phyloP scores from a whole-genome alignment of 768 basidiomycete genomes.

The Naganishia kalamii region DNA sequence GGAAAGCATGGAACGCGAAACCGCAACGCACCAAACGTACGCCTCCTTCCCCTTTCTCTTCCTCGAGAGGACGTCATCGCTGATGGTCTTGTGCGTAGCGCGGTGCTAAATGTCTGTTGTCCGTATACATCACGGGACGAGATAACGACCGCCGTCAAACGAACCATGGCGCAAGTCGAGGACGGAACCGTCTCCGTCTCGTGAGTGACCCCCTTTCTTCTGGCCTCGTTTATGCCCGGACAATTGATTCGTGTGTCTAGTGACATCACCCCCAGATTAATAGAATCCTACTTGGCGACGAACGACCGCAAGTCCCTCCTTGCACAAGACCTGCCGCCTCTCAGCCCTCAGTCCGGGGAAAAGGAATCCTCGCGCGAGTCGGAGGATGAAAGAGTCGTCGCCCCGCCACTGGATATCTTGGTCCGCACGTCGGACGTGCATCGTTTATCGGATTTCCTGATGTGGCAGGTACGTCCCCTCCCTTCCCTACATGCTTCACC shows the following conservation, averaged over 20 bases:
- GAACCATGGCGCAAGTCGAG: constrained; percentile 34
- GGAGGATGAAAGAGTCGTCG: not conserved
- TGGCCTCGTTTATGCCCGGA: not conserved
- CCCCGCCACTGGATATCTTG: constrained; percentile 77
- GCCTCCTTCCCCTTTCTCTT: constrained; percentile 50
- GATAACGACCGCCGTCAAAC: constrained; percentile 70
- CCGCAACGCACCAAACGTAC: constrained; percentile 58
- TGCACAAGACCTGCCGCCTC: not conserved
- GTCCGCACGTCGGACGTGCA: constrained; percentile 86
- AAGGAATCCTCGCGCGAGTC: constrained; percentile 1
- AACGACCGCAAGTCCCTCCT: not conserved
- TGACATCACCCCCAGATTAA: constrained; percentile 9
- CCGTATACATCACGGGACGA: constrained; percentile 89
- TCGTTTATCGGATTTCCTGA: constrained; percentile 77
- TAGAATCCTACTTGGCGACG: not conserved
- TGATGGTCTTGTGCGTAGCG: constrained; percentile 50
- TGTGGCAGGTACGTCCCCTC: constrained; percentile 76
- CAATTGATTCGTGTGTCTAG: constrained; percentile 8
- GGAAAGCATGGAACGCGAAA: constrained; percentile 66
- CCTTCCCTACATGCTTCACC: not conserved
- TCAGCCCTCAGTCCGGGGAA: too few species aligned
- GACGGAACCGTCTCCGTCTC: constrained; percentile 46
- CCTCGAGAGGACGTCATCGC: not conserved
- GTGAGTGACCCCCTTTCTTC: constrained; percentile 34
- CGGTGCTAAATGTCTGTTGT: constrained; percentile 85